phyloP scores from a whole-genome alignment of 306 rosid genomes.

The Vigna trinervia region DNA sequence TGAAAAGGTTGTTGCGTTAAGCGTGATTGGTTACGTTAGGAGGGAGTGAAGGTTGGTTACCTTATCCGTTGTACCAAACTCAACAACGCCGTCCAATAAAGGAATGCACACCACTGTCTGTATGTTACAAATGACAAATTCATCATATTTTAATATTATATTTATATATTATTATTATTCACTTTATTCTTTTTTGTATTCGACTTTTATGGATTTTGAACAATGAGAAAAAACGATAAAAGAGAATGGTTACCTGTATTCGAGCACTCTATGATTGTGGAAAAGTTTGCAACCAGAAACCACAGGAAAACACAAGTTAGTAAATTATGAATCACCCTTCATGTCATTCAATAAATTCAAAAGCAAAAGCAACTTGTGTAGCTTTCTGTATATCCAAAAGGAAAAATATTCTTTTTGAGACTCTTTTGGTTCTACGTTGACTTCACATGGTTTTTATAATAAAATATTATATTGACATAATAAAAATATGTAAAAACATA shows the following conservation, averaged over 20 bases:
- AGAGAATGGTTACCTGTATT: constrained; percentile 65
- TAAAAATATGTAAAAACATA: too few relatives aligned
- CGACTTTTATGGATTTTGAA: not conserved
- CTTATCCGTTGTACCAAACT: constrained; percentile 81
- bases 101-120: constrained; percentile 98
- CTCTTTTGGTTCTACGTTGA: too few relatives aligned
- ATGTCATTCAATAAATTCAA: not conserved
- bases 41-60: constrained; percentile 38
- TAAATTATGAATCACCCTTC: not conserved
- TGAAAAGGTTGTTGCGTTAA: not conserved
- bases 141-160: not conserved
- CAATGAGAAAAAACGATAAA: not conserved
- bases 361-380: not conserved
- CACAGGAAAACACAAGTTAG: constrained; percentile 40
- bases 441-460: too few relatives aligned
- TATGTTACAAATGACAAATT: not conserved
- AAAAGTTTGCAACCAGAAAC: constrained; percentile 13
- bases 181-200: not conserved
- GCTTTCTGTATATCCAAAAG: not conserved
- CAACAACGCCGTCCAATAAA: constrained; percentile 86
- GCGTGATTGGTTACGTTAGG: not conserved
- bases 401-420: too few relatives aligned
- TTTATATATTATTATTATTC: not conserved
- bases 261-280: constrained; percentile 72
- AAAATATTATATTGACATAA: too few relatives aligned